Evolutionary conservation across 1,139 yeast species (phyloP), one percentile per base, ranked within the genome.

Genomic region (Saccharomyces hybrid): DNA sequence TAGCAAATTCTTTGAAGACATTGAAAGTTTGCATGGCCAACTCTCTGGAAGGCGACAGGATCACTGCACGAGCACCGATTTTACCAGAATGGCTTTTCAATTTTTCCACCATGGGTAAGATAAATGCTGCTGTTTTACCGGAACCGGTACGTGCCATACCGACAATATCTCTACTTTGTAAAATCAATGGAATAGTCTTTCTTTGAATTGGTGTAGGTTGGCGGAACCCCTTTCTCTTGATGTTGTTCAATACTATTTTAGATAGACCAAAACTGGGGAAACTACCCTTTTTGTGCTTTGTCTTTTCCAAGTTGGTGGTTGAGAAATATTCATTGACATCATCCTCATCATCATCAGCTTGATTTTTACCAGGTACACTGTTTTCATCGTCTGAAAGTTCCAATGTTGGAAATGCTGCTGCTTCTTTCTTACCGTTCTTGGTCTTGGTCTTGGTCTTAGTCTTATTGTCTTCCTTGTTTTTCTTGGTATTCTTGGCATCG

Each of bases 81-180:
- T 84, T 86, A 38, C 96, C 90, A 51, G 88, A 82, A 68, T 93
- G 98, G 7, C 82, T 73, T 68, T 88, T 88, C 60, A 91, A 75
- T 65, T 81, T 85, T 65, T 95, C 98, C 62, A 95, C 79, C 75
- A 95, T 79, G 1, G 99, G 99, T 56, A 95, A 74, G n/a, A 89
- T 82, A 70, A 95, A 95, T 0, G 99, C 99, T 4, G 98, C 98
- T 0, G 99, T 95, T 69, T 95, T 95, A 77, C 99, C 99, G 32
- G 96, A 88, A 65, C 99, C 99, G 0, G 99, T 95, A 67, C 98
- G 81, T 21, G 99, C 99, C 96, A 95, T 95, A 66, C 98, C 99
- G 21, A 95, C 99, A 38, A 95, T 96, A 73, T 95, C 99, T 66
- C 96, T 78, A 57, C 83, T 86, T 56, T 88, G 91, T 75, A 93